Evolutionary conservation across 2,329 filamentous ascomycete species (phyloP), one percentile per base, ranked within the genome.

Genomic region (Stagonosporopsis cucurbitacearum): DNA sequence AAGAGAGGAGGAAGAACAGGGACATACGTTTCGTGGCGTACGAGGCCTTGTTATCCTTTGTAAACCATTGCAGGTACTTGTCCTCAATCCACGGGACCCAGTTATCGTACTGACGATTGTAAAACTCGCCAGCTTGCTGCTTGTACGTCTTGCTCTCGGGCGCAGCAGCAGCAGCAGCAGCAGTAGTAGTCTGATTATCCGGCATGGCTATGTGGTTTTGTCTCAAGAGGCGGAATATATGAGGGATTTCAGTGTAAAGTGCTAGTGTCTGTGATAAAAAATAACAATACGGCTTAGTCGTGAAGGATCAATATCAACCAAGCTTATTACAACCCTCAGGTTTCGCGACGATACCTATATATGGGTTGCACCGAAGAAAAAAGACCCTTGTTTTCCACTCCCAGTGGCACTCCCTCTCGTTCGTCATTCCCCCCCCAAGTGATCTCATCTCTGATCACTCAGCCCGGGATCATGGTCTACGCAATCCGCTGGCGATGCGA

Each of bases 1-100:
- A 7, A 13, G 15, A 26, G 23, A 11, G n/a, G 11, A 32, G n/a
- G 15, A 39, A 58, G n/a, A 15, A 20, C 26, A 19, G 17, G 20
- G 36, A 73, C 78, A 30, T 73, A 90, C 88, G 82, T 75, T 88
- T 90, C 1, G 88, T 82, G 6, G 85, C 80, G 67, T 91, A 91
- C 70, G 84, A 88, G 5, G 87, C 84, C 76, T 92, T 91, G 81
- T 92, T 92, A 70, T 91, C 88, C 60, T 87, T 88, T 66, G 87
- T 89, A 75, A 91, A 91, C 81, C 85, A 91, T 48, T 82, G 80
- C 25, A 92, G 81, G 72, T 90, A 90, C 56, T 86, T 75, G 72
- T 92, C 89, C 74, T 92, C 88, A 53, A 91, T 78, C 88, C 89
- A 91, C 1, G 89, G 89, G 71, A 90, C 83, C 89, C 89, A 92